Evolutionary conservation across 1,284 basidiomycete genomes (phyloP).

Genomic region (Irpex sp.): DNA sequence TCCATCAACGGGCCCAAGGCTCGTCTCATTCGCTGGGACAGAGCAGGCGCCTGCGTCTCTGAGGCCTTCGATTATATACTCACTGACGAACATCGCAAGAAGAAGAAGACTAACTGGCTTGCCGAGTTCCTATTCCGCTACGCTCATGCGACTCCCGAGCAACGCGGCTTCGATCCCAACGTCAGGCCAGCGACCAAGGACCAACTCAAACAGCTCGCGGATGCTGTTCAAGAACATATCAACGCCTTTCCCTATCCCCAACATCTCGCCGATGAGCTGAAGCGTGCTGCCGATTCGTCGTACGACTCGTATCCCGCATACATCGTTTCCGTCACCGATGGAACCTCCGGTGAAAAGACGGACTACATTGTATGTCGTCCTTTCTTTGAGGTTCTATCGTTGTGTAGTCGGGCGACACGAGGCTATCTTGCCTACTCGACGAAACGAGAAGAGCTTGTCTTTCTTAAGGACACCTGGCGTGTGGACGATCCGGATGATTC

Average conservation of each 20-base stretch:
- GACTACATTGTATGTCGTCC: neutral
- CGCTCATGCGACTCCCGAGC: neutral
- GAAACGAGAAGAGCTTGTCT: neutral
- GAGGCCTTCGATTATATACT: constrained; percentile 21
- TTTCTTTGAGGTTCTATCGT: neutral
- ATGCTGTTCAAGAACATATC: neutral
- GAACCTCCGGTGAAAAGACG: neutral
- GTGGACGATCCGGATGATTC: neutral
- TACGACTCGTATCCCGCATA: neutral
- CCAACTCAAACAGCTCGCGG: neutral
- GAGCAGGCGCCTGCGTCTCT: constrained; percentile 25
- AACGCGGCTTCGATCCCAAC: neutral
- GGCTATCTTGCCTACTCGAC: constrained; percentile 1
- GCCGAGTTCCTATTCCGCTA: neutral
- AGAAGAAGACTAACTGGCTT: neutral
- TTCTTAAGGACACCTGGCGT: neutral
- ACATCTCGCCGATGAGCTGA: neutral
- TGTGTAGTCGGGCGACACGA: neutral
- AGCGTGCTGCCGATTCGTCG: neutral
- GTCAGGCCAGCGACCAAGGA: neutral
- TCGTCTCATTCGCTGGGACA: constrained; percentile 28
- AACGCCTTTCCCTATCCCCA: neutral
- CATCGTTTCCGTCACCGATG: neutral
- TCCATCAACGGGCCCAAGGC: neutral
- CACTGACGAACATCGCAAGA: neutral